A percentile compares a stretch with the other conserved stretches of the same genome.
Evolutionary conservation across 495 filamentous ascomycete species (phyloP).

Genomic region (Bacidia rubella): DNA sequence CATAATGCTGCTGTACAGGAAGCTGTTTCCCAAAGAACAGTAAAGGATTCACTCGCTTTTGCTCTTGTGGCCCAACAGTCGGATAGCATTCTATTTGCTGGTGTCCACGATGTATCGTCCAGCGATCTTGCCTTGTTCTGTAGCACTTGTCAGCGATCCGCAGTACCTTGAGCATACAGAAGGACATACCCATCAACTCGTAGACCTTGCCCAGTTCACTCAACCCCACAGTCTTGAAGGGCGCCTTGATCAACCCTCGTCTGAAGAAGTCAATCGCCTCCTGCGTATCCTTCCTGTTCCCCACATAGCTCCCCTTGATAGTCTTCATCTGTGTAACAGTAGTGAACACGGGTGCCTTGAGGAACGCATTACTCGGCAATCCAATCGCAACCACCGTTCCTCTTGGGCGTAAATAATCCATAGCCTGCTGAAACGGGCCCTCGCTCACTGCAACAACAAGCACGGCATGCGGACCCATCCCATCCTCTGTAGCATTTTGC

Average conservation of each 20-base stretch:
- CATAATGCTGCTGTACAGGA: too few species aligned
- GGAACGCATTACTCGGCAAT: slow-evolving; percentile 61
- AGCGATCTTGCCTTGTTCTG: slow-evolving; percentile 60
- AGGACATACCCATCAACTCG: slow-evolving; percentile 46
- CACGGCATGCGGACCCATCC: slow-evolving; percentile 77
- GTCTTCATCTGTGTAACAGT: slow-evolving; percentile 78
- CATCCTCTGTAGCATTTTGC: slow-evolving; percentile 59
- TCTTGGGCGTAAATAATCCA: slow-evolving; percentile 67
- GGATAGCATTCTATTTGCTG: too few species aligned
- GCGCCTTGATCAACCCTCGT: slow-evolving; percentile 69
- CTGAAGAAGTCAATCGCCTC: slow-evolving; percentile 84
- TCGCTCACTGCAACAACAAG: slow-evolving; percentile 73
- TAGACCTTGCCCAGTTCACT: slow-evolving; percentile 66
- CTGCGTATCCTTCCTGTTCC: slow-evolving; percentile 68
- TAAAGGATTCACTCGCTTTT: too few species aligned
- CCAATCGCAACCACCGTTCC: slow-evolving; percentile 78
- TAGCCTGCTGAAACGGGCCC: slow-evolving; percentile 88
- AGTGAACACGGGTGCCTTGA: slow-evolving; percentile 73
- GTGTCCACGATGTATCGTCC: slow-evolving; percentile 76
- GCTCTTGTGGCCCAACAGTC: too few species aligned
- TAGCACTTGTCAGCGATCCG: slow-evolving; percentile 6
- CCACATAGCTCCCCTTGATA: slow-evolving; percentile 89
- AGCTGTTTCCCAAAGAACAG: too few species aligned
- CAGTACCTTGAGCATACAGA: not conserved
- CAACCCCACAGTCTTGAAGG: slow-evolving; percentile 71